Evolutionary conservation across 768 basidiomycete species (phyloP), one percentile per base, ranked within the genome.

Genomic region (Cyclocybe cylindracea): DNA sequence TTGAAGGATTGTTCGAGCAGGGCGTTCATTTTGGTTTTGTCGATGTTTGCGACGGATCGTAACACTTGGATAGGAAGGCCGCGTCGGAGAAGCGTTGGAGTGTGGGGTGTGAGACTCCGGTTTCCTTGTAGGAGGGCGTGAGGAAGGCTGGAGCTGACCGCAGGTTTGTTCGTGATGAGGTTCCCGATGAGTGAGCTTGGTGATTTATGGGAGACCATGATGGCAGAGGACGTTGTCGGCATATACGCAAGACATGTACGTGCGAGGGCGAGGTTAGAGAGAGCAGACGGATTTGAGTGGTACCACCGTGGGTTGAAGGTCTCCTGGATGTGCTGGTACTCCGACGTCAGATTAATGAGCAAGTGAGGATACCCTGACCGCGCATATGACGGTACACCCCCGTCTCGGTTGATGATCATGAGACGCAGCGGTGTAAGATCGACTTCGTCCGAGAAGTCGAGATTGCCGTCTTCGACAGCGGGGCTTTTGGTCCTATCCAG

Each of bases 131-230:
- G 79, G 13, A 98, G 78, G 5, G 96, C 92, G 61, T 97, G 94
- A 40, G 97, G 95, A 33, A 99, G 79, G 59, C 93, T 95, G 2
- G 95, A 96, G 61, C 92, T 95, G 53, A 96, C 85, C 7, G 93
- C 94, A 2, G 97, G 97, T 65, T 94, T 96, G 69, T 99, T 99
- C 32, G 96, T 99, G 64, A 99, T 95, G 24, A 99, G 80, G 70
- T 98, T 98, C 41, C 85, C 96, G 61, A 99, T 98, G 55, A 99
- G 83, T 2, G 92, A 92, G 54, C 91, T 92, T 0, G 94, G 91
- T 1, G 94, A 96, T 44, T 94, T 91, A 72, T 99, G 97, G 10
- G 94, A 96, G 44, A 98, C 97, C 85, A 99, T 90, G 58, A 98
- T 78, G 10, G 94, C 97, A 11, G 94, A 97, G 2, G 96, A 93